Base-by-base conservation (phyloP, 139 green algal genomes). In the Deuterostichococcus epilithicus region DNA sequence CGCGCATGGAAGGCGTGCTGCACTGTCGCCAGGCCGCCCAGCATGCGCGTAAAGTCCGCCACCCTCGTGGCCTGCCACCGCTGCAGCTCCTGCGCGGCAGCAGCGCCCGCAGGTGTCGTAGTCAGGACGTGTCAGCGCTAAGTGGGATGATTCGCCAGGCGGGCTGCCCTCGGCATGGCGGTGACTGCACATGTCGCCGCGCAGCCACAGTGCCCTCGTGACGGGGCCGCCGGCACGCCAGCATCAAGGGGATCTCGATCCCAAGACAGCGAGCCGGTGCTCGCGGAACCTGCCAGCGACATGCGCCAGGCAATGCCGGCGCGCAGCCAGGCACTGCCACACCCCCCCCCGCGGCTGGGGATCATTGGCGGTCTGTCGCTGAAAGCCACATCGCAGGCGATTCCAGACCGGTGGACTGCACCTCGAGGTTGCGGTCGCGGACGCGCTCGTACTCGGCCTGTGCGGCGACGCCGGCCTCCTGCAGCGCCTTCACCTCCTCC, bases 361-460 rank as follows among this genome's bases (percentile, higher is more conserved):
- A 5, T n/a, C 25, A 32, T 67, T 67, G 59, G 18, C 15, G 13
- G 45, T 13, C 15, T 18, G 13, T 60, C 45, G 15, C 18, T 60
- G 18, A 13, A 18, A 13, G 15, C 18, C 15, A 13, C 45, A 26
- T 60, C 18, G 45, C 18, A 60, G 13, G 18, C 18, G 45, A 60
- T 18, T 60, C 15, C 45, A 60, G 45, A 18, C 59, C 4, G 59
- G 25, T 68, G 15, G 0, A 1, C 34, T 32, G 34, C n/a, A 80
- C 79, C 79, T 83, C 36, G n/a, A 28, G n/a, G 74, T 91, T 89
- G 23, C 87, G 77, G 52, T 74, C 68, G 18, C 77, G 78, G 45
- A 91, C 89, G 2, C 74, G 35, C 23, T 90, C 77, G 66, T 91
- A 92, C 79, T 94, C 88, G 15, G 65, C 63, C 39, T 76, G 20